Percentiles rank a stretch among this genome's conserved stretches.
phyloP scores from a whole-genome alignment of 73 alveolate species.

The Uronychia binucleata region DNA sequence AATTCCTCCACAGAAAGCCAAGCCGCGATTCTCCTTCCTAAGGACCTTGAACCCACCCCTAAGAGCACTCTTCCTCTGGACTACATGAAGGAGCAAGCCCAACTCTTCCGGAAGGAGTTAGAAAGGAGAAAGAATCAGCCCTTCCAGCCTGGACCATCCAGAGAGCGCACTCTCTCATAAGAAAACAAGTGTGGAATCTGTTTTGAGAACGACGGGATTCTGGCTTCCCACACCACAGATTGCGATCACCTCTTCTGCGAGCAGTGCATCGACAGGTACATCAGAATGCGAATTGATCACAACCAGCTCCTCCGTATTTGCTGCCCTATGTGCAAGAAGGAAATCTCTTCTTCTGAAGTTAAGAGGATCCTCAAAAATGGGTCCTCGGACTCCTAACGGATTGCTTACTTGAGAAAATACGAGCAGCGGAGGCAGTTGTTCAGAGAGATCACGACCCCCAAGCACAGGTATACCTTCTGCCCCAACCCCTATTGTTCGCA shows the following conservation, averaged over 20 bases:
- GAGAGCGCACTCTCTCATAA: not conserved
- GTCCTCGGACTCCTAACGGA: not conserved
- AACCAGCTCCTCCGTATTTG: not conserved
- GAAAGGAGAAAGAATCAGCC: not conserved
- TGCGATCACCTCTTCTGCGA: slow-evolving; percentile 9
- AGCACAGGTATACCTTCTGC: not conserved
- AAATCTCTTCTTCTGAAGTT: not conserved
- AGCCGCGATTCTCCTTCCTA: not conserved
- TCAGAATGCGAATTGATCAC: not conserved
- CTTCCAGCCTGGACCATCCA: not conserved
- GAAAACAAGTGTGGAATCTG: not conserved
- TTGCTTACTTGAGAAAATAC: not conserved
- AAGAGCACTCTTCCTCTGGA: not conserved
- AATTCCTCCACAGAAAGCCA: not conserved
- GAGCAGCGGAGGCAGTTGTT: not conserved
- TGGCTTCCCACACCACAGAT: slow-evolving; percentile 4
- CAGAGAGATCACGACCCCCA: not conserved
- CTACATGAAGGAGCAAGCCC: not conserved
- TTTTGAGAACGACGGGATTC: not conserved
- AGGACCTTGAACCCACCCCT: not conserved
- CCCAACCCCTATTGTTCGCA: not conserved
- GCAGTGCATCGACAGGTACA: not conserved
- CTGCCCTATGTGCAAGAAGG: slow-evolving; percentile 10
- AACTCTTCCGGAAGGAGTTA: not conserved
- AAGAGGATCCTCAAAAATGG: not conserved